These are phyloP conservation scores for Verticillium albo-atrum DNA, from an alignment of 2,329 filamentous ascomycete genomes.

Conservation along the genomic window DNA sequence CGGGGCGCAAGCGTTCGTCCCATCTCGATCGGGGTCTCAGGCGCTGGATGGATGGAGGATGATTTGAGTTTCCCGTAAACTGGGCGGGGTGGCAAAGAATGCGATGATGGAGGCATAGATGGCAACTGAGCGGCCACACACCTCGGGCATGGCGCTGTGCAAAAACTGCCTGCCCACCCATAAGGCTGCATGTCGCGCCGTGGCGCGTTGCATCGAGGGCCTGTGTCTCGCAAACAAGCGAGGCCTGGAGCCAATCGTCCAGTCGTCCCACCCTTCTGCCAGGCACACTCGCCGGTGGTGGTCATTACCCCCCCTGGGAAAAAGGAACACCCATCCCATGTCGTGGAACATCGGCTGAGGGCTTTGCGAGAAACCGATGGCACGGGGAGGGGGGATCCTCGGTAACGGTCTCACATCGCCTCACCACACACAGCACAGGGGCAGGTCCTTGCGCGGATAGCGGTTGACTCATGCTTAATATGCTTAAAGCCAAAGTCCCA, in stretches of 20 bases:
- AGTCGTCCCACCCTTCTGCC: not conserved
- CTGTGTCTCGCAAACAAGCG: not conserved
- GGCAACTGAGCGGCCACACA: not conserved
- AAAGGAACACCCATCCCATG: not conserved
- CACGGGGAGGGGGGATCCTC: not conserved
- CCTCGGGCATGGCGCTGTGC: not conserved
- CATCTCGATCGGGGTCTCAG: not conserved
- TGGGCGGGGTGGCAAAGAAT: not conserved
- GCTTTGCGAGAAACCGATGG: not conserved
- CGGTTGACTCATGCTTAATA: not conserved
- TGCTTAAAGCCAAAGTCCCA: not conserved
- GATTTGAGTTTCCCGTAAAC: not conserved
- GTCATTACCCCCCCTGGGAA: not conserved
- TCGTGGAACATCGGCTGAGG: not conserved
- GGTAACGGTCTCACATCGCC: not conserved
- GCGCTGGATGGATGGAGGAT: not conserved
- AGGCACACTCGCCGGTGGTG: not conserved
- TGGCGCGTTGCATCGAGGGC: not conserved
- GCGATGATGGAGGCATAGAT: no score
- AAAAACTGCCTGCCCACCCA: not conserved
- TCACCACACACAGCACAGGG: not conserved
- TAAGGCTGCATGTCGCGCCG: not conserved
- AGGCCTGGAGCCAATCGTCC: not conserved
- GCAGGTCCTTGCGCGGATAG: not conserved
- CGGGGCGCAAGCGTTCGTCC: not conserved